phyloP scores from a whole-genome alignment of 768 basidiomycete species.

The Termitomyces sp. region DNA sequence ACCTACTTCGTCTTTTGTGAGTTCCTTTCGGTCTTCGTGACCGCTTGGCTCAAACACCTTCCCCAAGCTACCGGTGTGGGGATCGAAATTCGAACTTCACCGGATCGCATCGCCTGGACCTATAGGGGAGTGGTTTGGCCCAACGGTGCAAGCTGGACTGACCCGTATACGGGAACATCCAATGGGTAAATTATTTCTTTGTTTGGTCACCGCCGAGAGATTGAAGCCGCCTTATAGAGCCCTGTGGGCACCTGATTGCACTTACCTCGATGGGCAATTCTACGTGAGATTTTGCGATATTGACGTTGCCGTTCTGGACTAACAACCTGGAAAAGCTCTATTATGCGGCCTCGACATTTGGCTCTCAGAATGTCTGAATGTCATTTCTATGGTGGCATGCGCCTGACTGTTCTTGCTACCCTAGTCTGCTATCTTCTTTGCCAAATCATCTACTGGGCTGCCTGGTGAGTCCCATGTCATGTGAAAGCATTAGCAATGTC shows the following conservation, averaged over 20 bases:
- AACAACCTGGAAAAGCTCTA: slow-evolving; percentile 33
- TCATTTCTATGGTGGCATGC: not conserved
- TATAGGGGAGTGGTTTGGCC: slow-evolving; percentile 42
- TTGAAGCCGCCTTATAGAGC: slow-evolving; percentile 17
- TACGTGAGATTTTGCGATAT: slow-evolving; percentile 15
- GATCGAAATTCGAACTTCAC: slow-evolving; percentile 44
- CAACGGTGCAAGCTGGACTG: slow-evolving; percentile 45
- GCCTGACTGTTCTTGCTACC: not conserved
- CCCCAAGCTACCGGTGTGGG: slow-evolving; percentile 37
- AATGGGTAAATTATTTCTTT: slow-evolving; percentile 28
- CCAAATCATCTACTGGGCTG: slow-evolving; percentile 43
- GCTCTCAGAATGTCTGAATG: slow-evolving; percentile 39
- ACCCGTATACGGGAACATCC: slow-evolving; percentile 39
- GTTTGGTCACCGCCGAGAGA: not conserved
- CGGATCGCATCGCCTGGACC: slow-evolving; percentile 43
- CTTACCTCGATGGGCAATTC: slow-evolving; percentile 25
- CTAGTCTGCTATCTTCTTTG: slow-evolving; percentile 49
- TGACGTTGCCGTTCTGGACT: not conserved
- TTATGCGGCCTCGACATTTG: slow-evolving; percentile 51
- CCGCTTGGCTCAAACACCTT: not conserved
- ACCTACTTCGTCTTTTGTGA: slow-evolving; percentile 45
- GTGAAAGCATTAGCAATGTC: not conserved
- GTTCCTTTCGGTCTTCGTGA: slow-evolving; percentile 8
- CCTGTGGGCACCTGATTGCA: slow-evolving; percentile 35
- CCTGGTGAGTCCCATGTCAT: slow-evolving; percentile 23